Evolutionary conservation across 1,284 basidiomycete species (phyloP), one percentile per base, ranked within the genome.

Genomic region (Golubevia sp.): DNA sequence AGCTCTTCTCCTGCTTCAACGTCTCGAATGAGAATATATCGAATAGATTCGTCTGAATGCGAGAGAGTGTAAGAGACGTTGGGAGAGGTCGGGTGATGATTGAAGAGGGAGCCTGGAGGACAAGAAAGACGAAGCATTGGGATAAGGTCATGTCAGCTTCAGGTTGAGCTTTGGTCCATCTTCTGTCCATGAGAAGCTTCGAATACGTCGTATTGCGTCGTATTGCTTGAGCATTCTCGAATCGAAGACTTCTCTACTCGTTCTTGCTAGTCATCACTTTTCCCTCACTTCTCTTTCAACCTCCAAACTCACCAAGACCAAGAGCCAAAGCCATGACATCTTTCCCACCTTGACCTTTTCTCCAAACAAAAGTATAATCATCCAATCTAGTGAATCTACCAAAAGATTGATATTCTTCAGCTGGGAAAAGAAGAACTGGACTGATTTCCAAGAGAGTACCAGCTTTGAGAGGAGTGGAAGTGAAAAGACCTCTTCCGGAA

Each of bases 301-400:
- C 11, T 34, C 30, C 13, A 20, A 51, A 82, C 87, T 68, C 77
- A 93, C 93, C 94, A 26, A 96, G 86, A 1, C 94, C 94, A 0
- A 96, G 84, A 0, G 92, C 91, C 1, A 98, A 86, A 0, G 92
- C 94, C 91, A 93, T 93, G 1, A 89, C 88, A 0, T 91, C 91
- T 6, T 77, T 74, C 68, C 89, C 88, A 55, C 86, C 65, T 53
- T 72, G 85, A 91, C 55, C 68, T 68, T 57, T 70, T 7, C 48
- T 51, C 79, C 93, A 97, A 51, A 88, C 90, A 77, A 95, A 95
- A 0, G 92, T 90, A 79, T 95, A 95, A 56, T 91, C 89, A 70
- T 94, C 91, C 15, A 96, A 85, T 0, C 91, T 84, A 0, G 92
- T 95, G 71, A 90, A 65, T 25, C 69, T 70, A 0, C 77, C 79